Base-by-base conservation (phyloP, 2,329 filamentous ascomycete genomes). In the Penicillium sp. region DNA sequence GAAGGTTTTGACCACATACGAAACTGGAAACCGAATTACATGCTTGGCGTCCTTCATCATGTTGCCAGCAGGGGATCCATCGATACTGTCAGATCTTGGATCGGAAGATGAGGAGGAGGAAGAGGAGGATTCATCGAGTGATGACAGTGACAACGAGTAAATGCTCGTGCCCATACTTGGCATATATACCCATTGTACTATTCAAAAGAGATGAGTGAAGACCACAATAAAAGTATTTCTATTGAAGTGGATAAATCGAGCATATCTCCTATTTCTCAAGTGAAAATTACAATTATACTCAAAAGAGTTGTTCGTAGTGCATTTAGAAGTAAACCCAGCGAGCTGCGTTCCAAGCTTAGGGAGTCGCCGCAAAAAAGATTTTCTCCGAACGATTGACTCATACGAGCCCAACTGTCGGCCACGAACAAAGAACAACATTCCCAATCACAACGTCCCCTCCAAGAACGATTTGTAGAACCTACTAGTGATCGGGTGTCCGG, bases 31-130 rank as follows among this genome's bases (percentile, higher is more conserved):
- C 62, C 76, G 93, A 41, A 89, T 97, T 52, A 97, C 90, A 25
- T 97, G 93, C 62, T 61, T 97, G 57, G 82, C 81, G 54, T 84
- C 84, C 15, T 97, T 94, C 70, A 72, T 87, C 48, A 94, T 97
- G 87, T 78, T 86, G 64, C 77, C 81, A 54, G 72, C 67, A 4
- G 59, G 61, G 31, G 59, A 63, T 26, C 56, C 76, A 32, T 77
- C 79, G 11, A 80, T 81, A 27, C 77, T 76, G 15, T 71, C 74
- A 30, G 80, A 80, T 53, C 80, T 79, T 13, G 79, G 80, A 40
- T 71, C 72, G 8, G 49, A 50, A 32, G 73, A 76, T 49, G 67
- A 65, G 28, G 74, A 56, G 7, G 57, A 57, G 17, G 54, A 54
- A 5, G 51, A 57, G 7, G 54, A 50, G 18, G 54, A 60, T 32